A percentile compares a stretch with the other conserved stretches of the same genome.
phyloP scores from a whole-genome alignment of 768 basidiomycete species.

The Sarcodon aspratus region DNA sequence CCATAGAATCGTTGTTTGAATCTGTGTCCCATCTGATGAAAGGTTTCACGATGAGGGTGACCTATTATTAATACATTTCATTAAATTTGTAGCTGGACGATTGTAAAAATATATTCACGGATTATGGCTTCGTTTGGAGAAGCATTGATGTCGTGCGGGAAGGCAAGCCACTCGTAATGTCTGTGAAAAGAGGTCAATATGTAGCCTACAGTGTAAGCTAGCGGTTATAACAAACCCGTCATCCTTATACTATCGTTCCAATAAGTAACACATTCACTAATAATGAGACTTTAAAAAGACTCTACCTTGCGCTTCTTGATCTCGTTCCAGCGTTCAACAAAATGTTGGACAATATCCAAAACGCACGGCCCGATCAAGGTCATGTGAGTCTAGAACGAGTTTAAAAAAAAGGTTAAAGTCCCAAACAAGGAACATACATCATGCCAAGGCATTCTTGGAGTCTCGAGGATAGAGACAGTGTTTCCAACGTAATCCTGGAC shows the following conservation, averaged over 20 bases:
- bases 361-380: constrained; percentile 74
- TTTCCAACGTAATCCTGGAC: constrained; percentile 73
- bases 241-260: constrained; percentile 15
- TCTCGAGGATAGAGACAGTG: constrained; percentile 54
- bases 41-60: constrained; percentile 61
- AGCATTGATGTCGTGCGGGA: constrained; percentile 57
- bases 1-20: constrained; percentile 60
- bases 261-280: background rate
- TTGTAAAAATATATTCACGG: constrained; percentile 24
- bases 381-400: constrained; percentile 56
- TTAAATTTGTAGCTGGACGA: background rate
- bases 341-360: constrained; percentile 89
- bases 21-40: constrained; percentile 40
- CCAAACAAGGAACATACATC: constrained; percentile 44
- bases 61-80: constrained; percentile 13
- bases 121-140: constrained; percentile 60
- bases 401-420: background rate
- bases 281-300: background rate
- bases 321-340: constrained; percentile 87
- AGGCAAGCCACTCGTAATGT: constrained; percentile 56
- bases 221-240: constrained; percentile 8
- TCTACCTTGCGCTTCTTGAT: constrained; percentile 70
- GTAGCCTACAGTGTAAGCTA: background rate
- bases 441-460: constrained; percentile 88
- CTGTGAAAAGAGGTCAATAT: constrained; percentile 17